Conservation (phyloP, 306 rosid species). For the Trichosanthes cucumerina region DNA sequence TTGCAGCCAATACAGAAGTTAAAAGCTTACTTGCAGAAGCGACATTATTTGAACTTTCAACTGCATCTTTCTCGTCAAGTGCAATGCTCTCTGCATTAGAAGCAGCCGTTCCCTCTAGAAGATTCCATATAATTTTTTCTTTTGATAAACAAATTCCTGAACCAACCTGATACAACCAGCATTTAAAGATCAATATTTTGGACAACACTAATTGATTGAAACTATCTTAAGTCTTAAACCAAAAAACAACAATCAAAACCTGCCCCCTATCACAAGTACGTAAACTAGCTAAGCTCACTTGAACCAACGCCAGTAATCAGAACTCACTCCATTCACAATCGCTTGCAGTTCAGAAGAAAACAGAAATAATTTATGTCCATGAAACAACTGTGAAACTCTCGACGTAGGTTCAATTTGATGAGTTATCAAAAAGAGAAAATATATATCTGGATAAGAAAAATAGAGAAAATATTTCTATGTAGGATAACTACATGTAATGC, state of each 20-base stretch:
- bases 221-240: not conserved
- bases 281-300: not conserved
- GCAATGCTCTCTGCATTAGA: constrained; percentile 28
- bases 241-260: not conserved
- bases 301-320: not conserved
- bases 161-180: constrained; percentile 37
- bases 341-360: not conserved
- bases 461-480: not conserved
- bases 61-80: constrained; percentile 39
- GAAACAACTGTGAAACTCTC: not conserved
- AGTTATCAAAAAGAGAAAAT: not conserved
- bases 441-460: not conserved
- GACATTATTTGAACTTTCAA: constrained; percentile 22
- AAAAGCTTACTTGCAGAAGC: constrained; percentile 30
- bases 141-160: constrained; percentile 51
- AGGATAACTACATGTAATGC: not conserved
- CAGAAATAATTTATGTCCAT: not conserved
- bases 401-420: not conserved
- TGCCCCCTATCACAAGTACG: not conserved
- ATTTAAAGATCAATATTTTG: not conserved
- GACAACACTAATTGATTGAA: not conserved
- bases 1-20: not conserved
- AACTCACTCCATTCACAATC: not conserved
- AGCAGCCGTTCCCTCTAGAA: constrained; percentile 72
- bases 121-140: constrained; percentile 37